These are phyloP conservation scores for Xerocomus amazonicus DNA, from an alignment of 1,284 basidiomycete species.

Conservation along the genomic window DNA sequence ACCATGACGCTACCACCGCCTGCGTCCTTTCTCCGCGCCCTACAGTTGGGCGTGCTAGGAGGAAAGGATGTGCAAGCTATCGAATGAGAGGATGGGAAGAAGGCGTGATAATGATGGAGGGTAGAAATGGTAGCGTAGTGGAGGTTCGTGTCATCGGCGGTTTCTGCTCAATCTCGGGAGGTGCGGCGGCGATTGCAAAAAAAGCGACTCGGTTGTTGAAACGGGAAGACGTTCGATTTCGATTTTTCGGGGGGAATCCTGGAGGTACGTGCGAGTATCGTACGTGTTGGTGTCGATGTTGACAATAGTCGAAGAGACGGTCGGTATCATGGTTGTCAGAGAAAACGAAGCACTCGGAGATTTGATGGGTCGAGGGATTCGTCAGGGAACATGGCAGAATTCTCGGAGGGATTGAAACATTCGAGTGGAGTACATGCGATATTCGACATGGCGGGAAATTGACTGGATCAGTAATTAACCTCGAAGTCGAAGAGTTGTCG, in stretches of 20 bases:
- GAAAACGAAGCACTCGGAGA: background rate
- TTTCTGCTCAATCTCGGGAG: slow-evolving; percentile 1
- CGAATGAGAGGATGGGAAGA: background rate
- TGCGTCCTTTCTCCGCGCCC: slow-evolving; percentile 13
- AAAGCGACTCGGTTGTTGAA: slow-evolving; percentile 1
- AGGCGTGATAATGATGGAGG: background rate
- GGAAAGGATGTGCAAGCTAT: slow-evolving; percentile 6
- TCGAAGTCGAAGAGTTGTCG: background rate
- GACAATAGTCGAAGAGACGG: background rate
- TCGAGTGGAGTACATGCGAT: background rate
- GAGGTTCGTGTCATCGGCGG: background rate
- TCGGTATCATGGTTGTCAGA: background rate
- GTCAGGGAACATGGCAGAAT: background rate
- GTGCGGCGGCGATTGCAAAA: background rate
- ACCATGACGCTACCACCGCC: slow-evolving; percentile 8
- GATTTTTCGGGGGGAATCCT: background rate
- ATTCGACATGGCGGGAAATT: background rate
- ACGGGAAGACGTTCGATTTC: background rate
- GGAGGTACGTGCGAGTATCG: background rate
- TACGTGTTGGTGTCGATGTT: background rate
- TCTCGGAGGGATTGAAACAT: background rate
- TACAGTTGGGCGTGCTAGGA: slow-evolving; percentile 18
- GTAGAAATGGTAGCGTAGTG: background rate
- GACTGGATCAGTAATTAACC: background rate
- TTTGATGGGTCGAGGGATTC: slow-evolving; percentile 1